Percentiles rank a stretch among this genome's conserved stretches.
phyloP scores from a whole-genome alignment of 2,329 filamentous ascomycete species.

The Phoma sp. region DNA sequence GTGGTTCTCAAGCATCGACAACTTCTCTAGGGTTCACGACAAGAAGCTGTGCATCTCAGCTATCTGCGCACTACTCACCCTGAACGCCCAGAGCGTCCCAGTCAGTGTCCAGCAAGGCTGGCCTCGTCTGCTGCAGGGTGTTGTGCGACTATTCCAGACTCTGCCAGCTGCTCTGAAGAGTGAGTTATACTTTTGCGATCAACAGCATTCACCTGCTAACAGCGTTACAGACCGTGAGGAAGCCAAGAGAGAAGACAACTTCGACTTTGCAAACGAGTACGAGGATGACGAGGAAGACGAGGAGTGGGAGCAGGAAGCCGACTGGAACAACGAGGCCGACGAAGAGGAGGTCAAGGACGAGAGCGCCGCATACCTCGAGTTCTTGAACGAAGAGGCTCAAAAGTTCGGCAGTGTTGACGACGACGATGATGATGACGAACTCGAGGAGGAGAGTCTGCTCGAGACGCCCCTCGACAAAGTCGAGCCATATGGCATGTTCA shows the following conservation, averaged over 20 bases:
- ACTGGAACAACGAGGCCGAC: slow-evolving; percentile 70
- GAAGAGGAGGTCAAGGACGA: slow-evolving; percentile 83
- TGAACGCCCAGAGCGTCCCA: slow-evolving; percentile 83
- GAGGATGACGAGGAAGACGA: slow-evolving; percentile 80
- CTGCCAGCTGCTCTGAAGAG: slow-evolving; percentile 86
- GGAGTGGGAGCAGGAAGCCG: slow-evolving; percentile 79
- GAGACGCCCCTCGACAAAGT: slow-evolving; percentile 95
- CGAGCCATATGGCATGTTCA: slow-evolving; percentile 92
- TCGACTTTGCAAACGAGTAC: slow-evolving; percentile 77
- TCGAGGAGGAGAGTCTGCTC: slow-evolving; percentile 90
- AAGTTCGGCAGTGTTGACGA: slow-evolving; percentile 76
- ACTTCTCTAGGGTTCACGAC: slow-evolving; percentile 92
- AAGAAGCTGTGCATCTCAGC: slow-evolving; percentile 98
- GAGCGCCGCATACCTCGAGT: slow-evolving; percentile 92
- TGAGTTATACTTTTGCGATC: slow-evolving; percentile 52
- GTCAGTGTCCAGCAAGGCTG: slow-evolving; percentile 93
- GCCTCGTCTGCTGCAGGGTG: slow-evolving; percentile 87
- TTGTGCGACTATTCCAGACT: slow-evolving; percentile 90
- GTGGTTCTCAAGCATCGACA: slow-evolving; percentile 96
- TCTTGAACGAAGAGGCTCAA: slow-evolving; percentile 91
- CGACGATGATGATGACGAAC: slow-evolving; percentile 77
- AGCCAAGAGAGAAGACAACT: slow-evolving; percentile 84
- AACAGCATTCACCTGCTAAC: slow-evolving; percentile 30
- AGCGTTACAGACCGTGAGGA: slow-evolving; percentile 77
- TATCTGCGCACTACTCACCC: slow-evolving; percentile 82